Evolutionary conservation across 768 basidiomycete genomes (phyloP), one percentile per base, ranked within the genome.

Genomic region (Rhodotorula babjevae): DNA sequence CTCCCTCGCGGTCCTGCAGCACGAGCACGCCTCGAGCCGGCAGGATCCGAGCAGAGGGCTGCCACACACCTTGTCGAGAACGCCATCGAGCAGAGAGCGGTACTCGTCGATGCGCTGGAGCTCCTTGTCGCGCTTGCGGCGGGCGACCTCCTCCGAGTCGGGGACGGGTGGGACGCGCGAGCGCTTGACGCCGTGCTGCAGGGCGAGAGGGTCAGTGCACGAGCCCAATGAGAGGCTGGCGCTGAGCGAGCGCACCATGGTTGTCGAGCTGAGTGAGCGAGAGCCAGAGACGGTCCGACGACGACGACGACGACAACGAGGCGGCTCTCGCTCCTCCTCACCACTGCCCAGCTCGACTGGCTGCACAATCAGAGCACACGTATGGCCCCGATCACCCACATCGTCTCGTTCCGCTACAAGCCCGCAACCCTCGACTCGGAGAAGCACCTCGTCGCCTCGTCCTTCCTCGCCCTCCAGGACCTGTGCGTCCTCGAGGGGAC

Each of bases 71-170:
- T 49, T 62, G 29, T 18, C 25, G 42, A 66, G 70, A 3, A 93
- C 84, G 46, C 87, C 83, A 33, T 86, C 82, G 31, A 89, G 85
- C 33, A 95, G 79, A 23, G 84, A 82, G 21, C 87, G 85, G 81
- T 92, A 95, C 64, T 90, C 87, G 50, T 85, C 83, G 77, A 98
- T 87, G 82, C 90, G 90, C 29, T 87, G 84, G 73, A 83, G 85
- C 77, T 96, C 93, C 74, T 87, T 87, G 70, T 69, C 65, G 15
- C 52, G 60, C 21, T 60, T 58, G 55, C 62, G 61, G 25, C 53
- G 63, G 47, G 77, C 80, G 60, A 67, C 68, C 46, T 71, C 73
- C 9, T 67, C 76, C 21, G 69, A 60, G 56, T 77, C 71, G 46
- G 69, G 42, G 59, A 78, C 77, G 23, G 80, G 73, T 19, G 78